Evolutionary conservation across 1,139 yeast genomes (phyloP).

Genomic region (Candida glucosophila): DNA sequence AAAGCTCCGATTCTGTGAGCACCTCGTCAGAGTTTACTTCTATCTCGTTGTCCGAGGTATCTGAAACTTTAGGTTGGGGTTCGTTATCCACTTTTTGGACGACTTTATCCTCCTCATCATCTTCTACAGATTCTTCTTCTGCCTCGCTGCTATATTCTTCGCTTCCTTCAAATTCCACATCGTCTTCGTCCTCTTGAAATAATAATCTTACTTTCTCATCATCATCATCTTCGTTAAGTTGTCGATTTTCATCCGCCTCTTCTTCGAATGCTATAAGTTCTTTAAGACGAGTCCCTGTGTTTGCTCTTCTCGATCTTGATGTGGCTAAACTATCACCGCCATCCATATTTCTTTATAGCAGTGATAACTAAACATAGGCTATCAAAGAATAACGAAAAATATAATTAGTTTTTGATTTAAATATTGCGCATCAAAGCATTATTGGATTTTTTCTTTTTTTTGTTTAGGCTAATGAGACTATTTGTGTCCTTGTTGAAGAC

Average conservation of each 20-base stretch:
- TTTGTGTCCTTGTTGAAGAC: too few species aligned
- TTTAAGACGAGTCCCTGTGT: conserved; percentile 83
- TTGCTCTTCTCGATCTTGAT: conserved; percentile 69
- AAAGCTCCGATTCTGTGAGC: conserved; percentile 48
- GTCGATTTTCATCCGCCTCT: conserved; percentile 25
- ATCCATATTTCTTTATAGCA: conserved; percentile 10
- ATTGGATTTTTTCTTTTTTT: too few species aligned
- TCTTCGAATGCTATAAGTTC: conserved; percentile 68
- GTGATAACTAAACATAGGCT: too few species aligned
- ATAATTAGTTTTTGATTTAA: too few species aligned
- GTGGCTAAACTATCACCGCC: conserved; percentile 47
- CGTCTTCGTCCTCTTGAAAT: conserved; percentile 81
- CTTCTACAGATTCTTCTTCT: conserved; percentile 15
- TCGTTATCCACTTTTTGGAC: too few species aligned
- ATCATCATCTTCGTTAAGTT: conserved; percentile 36
- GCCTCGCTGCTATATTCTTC: conserved; percentile 25
- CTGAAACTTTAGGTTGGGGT: too few species aligned
- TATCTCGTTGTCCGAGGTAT: too few species aligned
- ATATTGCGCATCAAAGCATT: too few species aligned
- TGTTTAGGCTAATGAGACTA: too few species aligned
- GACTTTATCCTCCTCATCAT: conserved; percentile 15
- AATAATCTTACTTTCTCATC: conserved; percentile 69
- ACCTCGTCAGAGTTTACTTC: conserved; percentile 32
- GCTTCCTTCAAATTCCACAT: conserved; percentile 53
- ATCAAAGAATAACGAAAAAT: too few species aligned